Evolutionary conservation across 495 filamentous ascomycete species (phyloP).

Genomic region (Penicillium canariense): DNA sequence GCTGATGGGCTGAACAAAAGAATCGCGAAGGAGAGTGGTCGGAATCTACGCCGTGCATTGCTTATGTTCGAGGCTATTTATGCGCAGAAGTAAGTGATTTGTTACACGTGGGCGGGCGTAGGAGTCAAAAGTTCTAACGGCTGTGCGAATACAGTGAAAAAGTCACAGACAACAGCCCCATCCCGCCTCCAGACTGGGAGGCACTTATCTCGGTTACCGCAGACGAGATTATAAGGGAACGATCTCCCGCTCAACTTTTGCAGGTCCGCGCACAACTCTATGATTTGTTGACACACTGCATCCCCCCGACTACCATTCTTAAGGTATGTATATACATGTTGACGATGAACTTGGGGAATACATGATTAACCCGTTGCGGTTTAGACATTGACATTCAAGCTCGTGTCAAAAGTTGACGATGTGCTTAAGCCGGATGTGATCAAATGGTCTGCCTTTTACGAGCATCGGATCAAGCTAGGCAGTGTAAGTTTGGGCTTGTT

Average conservation of each 20-base stretch:
- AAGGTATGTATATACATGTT: slow-evolving; percentile 52
- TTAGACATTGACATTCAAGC: slow-evolving; percentile 82
- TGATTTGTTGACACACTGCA: slow-evolving; percentile 94
- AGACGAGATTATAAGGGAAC: slow-evolving; percentile 86
- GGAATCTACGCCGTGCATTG: slow-evolving; percentile 84
- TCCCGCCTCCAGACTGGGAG: slow-evolving; percentile 96
- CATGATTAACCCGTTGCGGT: background rate
- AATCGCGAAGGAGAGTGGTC: slow-evolving; percentile 87
- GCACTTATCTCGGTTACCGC: slow-evolving; percentile 82
- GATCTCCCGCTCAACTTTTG: slow-evolving; percentile 80
- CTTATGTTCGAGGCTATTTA: slow-evolving; percentile 96
- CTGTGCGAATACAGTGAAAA: slow-evolving; percentile 63
- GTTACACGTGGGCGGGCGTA: background rate
- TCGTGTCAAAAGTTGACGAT: slow-evolving; percentile 84
- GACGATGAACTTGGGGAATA: no score
- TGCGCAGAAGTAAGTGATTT: slow-evolving; percentile 77
- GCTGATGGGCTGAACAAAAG: slow-evolving; percentile 69
- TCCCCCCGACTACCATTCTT: slow-evolving; percentile 86
- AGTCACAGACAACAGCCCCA: slow-evolving; percentile 79
- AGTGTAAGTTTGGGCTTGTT: slow-evolving; percentile 44
- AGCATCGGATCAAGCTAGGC: slow-evolving; percentile 86
- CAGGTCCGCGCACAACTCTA: slow-evolving; percentile 89
- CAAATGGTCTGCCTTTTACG: slow-evolving; percentile 94
- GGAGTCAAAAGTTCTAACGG: slow-evolving; percentile 13
- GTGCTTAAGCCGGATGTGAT: slow-evolving; percentile 87